phyloP scores from a whole-genome alignment of 306 rosid genomes.

The apple (Malus domestica) region ASM211411v1 NC_041805.1:29272001-29272500 shows the following conservation, averaged over 20 bases:
- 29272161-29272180: background rate
- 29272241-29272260: constrained; percentile 1
- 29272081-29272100: background rate
- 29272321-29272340: background rate
- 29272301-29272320: background rate
- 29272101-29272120: background rate
- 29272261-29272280: background rate
- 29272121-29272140: background rate
- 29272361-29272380: background rate
- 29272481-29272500: background rate
- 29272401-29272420: constrained; percentile 2
- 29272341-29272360: background rate
- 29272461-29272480: background rate
- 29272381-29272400: background rate
- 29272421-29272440: background rate
- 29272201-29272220: background rate
- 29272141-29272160: background rate
- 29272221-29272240: background rate
- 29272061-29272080: background rate
- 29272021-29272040: background rate
- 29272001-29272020: background rate
- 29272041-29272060: background rate
- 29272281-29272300: background rate
- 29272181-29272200: background rate
- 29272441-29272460: background rate